Percentiles rank a stretch among this genome's conserved stretches.
These are phyloP conservation scores for Chondrus crispus DNA, from an alignment of 23 red algal genomes.

Conservation along the genomic window DNA sequence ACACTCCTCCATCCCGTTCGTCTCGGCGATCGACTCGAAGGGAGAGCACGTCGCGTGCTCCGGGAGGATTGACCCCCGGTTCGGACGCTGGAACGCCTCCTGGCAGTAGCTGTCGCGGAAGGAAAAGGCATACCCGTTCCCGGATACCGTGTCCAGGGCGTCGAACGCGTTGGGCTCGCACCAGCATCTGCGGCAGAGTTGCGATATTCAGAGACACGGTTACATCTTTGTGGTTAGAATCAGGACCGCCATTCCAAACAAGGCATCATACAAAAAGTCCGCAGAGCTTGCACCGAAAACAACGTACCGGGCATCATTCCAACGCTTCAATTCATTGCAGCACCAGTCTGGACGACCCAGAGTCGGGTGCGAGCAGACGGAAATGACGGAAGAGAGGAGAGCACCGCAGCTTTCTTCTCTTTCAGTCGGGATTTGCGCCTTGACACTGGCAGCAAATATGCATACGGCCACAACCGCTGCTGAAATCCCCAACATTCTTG, in stretches of 20 bases:
- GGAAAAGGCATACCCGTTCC: constrained; percentile 21
- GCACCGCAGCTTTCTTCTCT: constrained; percentile 55
- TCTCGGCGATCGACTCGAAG: constrained; percentile 24
- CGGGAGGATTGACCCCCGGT: constrained; percentile 29
- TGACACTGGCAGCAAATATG: not conserved
- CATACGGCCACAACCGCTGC: no score
- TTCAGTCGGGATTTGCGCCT: constrained; percentile 24
- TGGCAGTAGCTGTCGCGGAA: constrained; percentile 49
- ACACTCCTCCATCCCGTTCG: constrained; percentile 4
- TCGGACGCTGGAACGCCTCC: constrained; percentile 20
- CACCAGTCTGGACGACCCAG: constrained; percentile 49
- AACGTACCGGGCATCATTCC: constrained; percentile 47
- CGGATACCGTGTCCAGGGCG: constrained; percentile 27
- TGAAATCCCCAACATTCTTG: no score
- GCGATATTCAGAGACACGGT: not conserved
- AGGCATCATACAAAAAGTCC: no score
- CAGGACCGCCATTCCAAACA: no score
- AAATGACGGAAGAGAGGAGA: constrained; percentile 38
- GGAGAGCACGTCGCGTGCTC: constrained; percentile 27
- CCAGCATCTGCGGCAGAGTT: constrained; percentile 13
- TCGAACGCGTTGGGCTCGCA: constrained; percentile 50
- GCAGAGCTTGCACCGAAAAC: not conserved
- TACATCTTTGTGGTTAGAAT: not conserved
- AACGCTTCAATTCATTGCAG: constrained; percentile 50
- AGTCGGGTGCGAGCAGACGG: constrained; percentile 41